A percentile compares a stretch with the other conserved stretches of the same genome.
Conservation (phyloP, 768 basidiomycete species). For the Lactarius deliciosus region DNA sequence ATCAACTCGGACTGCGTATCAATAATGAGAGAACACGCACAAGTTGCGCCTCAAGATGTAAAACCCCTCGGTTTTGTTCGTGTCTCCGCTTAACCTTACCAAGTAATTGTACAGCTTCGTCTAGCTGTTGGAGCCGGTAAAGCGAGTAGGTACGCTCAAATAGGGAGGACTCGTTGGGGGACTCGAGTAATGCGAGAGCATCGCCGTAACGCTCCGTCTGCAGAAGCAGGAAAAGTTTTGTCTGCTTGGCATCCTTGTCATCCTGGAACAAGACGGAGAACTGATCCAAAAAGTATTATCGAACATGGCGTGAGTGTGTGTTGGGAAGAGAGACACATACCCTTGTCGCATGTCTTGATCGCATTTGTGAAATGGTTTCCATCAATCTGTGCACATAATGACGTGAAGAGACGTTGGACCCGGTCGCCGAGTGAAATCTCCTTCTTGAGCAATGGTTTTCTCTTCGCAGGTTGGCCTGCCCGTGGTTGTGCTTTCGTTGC, state of each 20-base stretch:
- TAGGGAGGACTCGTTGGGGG: conserved; percentile 34
- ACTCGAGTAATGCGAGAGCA: conserved; percentile 62
- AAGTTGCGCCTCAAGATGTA: conserved; percentile 86
- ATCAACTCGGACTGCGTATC: conserved; percentile 26
- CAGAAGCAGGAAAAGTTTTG: conserved; percentile 83
- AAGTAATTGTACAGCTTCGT: conserved; percentile 60
- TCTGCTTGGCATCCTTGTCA: conserved; percentile 72
- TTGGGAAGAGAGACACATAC: conserved; percentile 45
- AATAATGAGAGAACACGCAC: conserved; percentile 45
- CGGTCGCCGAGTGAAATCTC: conserved; percentile 38
- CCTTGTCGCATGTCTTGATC: conserved; percentile 89
- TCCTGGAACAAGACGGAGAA: conserved; percentile 63
- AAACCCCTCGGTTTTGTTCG: conserved; percentile 54
- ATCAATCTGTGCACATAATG: conserved; percentile 84
- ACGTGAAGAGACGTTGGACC: conserved; percentile 66
- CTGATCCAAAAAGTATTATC: conserved; percentile 40
- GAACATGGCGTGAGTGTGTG: not conserved
- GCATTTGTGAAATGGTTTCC: conserved; percentile 86
- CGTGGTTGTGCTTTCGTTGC: conserved; percentile 6
- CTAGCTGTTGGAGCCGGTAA: conserved; percentile 79
- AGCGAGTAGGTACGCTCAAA: conserved; percentile 83
- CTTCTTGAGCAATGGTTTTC: conserved; percentile 36
- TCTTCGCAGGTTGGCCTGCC: conserved; percentile 15
- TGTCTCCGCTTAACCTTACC: conserved; percentile 45
- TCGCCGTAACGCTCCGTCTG: conserved; percentile 80